These are phyloP conservation scores for Cladosporium austrohemisphaericum DNA, from an alignment of 2,329 filamentous ascomycete genomes.

Conservation along the genomic window DNA sequence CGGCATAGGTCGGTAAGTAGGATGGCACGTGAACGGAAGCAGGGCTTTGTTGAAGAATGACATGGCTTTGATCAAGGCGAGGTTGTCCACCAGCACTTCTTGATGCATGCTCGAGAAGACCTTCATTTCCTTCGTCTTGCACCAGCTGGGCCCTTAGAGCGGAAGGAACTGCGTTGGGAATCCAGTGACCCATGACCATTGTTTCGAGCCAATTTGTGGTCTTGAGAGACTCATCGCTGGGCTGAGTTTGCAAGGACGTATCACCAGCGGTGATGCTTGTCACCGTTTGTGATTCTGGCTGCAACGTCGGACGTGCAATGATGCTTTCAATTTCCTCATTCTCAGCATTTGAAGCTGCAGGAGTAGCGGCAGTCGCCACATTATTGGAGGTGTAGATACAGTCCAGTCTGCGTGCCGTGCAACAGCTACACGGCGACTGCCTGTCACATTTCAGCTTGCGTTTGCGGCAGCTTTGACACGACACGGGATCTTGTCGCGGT, in stretches of 20 bases:
- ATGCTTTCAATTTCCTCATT: too few species aligned
- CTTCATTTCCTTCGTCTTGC: neutral
- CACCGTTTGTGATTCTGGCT: too few species aligned
- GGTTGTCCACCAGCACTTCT: neutral
- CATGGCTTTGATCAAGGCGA: neutral
- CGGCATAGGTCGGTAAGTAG: neutral
- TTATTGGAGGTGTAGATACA: neutral
- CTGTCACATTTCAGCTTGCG: slow-evolving; percentile 10
- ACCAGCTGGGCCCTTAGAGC: neutral
- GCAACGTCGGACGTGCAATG: too few species aligned
- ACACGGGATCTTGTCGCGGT: slow-evolving; percentile 5
- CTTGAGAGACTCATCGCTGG: neutral
- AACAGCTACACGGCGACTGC: neutral
- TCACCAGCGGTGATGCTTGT: too few species aligned
- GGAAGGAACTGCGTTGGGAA: neutral
- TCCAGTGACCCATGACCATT: slow-evolving; percentile 7
- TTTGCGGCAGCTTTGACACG: slow-evolving; percentile 4
- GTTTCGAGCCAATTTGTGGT: slow-evolving; percentile 6
- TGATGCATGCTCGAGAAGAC: neutral
- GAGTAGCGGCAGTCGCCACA: neutral
- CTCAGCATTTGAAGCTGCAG: neutral
- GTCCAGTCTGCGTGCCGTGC: neutral
- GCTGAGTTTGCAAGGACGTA: neutral
- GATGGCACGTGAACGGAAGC: neutral
- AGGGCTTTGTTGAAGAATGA: neutral